Evolutionary conservation across 2,329 filamentous ascomycete genomes (phyloP).

Genomic region (Colletotrichum liaoningense): DNA sequence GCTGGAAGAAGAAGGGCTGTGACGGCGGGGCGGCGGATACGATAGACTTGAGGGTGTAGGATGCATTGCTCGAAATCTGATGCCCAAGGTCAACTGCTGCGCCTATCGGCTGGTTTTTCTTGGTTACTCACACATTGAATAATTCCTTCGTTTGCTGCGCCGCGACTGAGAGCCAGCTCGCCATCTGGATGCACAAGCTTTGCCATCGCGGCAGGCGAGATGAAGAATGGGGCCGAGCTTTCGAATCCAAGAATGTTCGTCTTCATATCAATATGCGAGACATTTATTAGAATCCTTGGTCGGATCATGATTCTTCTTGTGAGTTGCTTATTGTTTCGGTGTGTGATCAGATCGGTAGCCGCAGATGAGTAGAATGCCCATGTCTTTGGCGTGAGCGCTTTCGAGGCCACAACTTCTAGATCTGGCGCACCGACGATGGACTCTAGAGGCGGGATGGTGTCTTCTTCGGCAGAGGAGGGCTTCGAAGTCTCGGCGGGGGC

Average conservation of each 20-base stretch:
- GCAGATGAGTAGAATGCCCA: constrained; percentile 84
- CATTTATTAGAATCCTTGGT: constrained; percentile 83
- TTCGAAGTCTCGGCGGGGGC: background rate
- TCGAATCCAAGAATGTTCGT: constrained; percentile 66
- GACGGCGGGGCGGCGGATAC: constrained; percentile 46
- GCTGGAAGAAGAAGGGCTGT: constrained; percentile 67
- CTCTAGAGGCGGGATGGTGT: constrained; percentile 51
- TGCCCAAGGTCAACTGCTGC: background rate
- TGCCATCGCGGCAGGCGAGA: constrained; percentile 73
- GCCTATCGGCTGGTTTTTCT: background rate
- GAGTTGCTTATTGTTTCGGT: constrained; percentile 77
- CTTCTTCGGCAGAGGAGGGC: constrained; percentile 51
- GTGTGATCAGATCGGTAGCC: constrained; percentile 81
- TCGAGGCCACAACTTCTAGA: constrained; percentile 48
- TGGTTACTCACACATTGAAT: constrained; percentile 55
- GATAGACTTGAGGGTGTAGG: constrained; percentile 58
- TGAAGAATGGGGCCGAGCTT: constrained; percentile 69
- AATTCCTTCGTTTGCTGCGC: constrained; percentile 57
- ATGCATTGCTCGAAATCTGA: constrained; percentile 63
- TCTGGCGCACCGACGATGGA: constrained; percentile 49
- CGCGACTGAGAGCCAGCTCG: constrained; percentile 49
- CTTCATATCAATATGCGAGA: constrained; percentile 70
- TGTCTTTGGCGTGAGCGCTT: constrained; percentile 38
- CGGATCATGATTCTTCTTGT: constrained; percentile 74
- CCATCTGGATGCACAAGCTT: constrained; percentile 72